A percentile compares a stretch with the other conserved stretches of the same genome.
phyloP scores from a whole-genome alignment of 805 yeast genomes.

The Yarrowia porcina region DNA sequence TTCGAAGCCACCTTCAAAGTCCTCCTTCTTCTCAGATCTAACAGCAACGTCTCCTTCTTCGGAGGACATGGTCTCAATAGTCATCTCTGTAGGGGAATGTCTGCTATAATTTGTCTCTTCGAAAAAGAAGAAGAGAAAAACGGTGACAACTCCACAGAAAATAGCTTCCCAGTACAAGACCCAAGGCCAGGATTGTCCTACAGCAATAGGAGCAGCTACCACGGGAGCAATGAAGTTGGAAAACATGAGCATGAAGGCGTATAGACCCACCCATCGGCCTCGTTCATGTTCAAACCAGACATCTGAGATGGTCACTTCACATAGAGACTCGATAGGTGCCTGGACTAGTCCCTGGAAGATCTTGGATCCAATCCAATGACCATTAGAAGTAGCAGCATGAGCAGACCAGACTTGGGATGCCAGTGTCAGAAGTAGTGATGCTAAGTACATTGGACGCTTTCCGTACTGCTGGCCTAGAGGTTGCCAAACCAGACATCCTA shows the following conservation, averaged over 20 bases:
- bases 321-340: constrained; percentile 71
- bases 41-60: too few species aligned
- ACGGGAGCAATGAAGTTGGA: constrained; percentile 8
- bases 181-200: constrained; percentile 27
- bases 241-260: constrained; percentile 57
- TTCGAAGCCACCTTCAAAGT: too few species aligned
- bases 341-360: constrained; percentile 53
- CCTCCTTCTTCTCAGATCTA: too few species aligned
- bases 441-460: constrained; percentile 45
- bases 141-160: constrained; percentile 10
- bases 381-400: constrained; percentile 38
- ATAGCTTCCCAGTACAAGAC: constrained; percentile 24
- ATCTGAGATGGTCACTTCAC: constrained; percentile 64
- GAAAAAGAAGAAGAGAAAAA: constrained; percentile 1
- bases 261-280: constrained; percentile 67
- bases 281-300: constrained; percentile 75
- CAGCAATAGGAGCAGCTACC: constrained; percentile 4
- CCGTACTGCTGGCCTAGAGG: constrained; percentile 52
- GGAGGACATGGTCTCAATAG: too few species aligned
- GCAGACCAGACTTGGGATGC: constrained; percentile 46
- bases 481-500: constrained; percentile 52
- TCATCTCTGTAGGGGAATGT: background rate
- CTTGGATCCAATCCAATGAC: constrained; percentile 43
- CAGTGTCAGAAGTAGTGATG: constrained; percentile 42
- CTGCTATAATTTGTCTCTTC: constrained; percentile 25